Evolutionary conservation across 345 rosid species (phyloP).

Genomic region (Cardamine chenopodiifolia): DNA sequence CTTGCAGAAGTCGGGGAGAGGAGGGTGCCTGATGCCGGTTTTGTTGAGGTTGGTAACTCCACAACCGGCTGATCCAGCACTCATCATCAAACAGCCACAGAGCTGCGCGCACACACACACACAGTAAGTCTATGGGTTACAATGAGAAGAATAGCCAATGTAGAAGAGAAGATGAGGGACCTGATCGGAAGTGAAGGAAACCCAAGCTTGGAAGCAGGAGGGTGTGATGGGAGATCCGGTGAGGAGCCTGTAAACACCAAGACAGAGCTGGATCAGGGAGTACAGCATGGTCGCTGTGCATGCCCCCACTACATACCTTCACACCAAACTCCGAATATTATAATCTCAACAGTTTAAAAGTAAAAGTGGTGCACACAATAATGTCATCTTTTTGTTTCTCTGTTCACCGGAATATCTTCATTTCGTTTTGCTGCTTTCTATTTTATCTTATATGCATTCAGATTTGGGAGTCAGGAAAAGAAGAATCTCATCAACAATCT

Average conservation of each 20-base stretch:
- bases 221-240: constrained; percentile 54
- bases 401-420: constrained; percentile 44
- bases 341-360: not conserved
- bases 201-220: constrained; percentile 76
- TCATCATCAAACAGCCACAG: constrained; percentile 62
- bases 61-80: constrained; percentile 81
- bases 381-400: constrained; percentile 32
- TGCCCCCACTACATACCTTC: constrained; percentile 78
- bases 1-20: constrained; percentile 86
- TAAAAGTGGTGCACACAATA: constrained; percentile 14
- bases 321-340: constrained; percentile 6
- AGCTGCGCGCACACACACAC: constrained; percentile 45
- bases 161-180: constrained; percentile 37
- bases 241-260: constrained; percentile 55
- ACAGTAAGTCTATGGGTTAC: not conserved
- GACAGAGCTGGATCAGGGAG: constrained; percentile 61
- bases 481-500: not conserved
- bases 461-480: not conserved
- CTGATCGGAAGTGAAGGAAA: constrained; percentile 80
- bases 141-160: constrained; percentile 1
- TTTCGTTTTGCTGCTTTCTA: not conserved
- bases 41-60: constrained; percentile 83
- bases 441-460: not conserved
- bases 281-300: constrained; percentile 59
- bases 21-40: constrained; percentile 70